These are phyloP conservation scores for Claviceps monticola DNA, from an alignment of 2,329 filamentous ascomycete species.

Conservation along the genomic window DNA sequence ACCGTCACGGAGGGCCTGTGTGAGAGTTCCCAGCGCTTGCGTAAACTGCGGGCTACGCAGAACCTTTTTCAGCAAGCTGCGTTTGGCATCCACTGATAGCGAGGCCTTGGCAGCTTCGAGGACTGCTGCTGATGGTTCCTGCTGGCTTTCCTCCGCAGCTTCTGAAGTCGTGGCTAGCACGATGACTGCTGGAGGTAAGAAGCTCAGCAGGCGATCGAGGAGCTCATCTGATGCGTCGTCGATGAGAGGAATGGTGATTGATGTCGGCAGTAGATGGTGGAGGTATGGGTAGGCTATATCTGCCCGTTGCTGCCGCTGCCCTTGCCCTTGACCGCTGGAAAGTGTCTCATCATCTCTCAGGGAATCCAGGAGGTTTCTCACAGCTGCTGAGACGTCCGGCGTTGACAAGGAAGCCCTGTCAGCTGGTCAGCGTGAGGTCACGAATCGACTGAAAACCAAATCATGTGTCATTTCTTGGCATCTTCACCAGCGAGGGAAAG, in stretches of 20 bases:
- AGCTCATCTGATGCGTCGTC: slow-evolving; percentile 49
- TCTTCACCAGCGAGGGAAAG: slow-evolving; percentile 13
- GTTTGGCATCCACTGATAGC: slow-evolving; percentile 64
- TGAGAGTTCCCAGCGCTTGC: slow-evolving; percentile 74
- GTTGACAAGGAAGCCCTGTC: slow-evolving; percentile 44
- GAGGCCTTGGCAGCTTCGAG: slow-evolving; percentile 62
- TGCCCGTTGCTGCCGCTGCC: slow-evolving; percentile 15
- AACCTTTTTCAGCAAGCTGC: slow-evolving; percentile 64
- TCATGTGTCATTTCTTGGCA: slow-evolving; percentile 8
- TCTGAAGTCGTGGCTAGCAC: slow-evolving; percentile 55
- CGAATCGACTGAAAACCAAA: neutral
- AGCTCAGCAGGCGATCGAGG: slow-evolving; percentile 61
- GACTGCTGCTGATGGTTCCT: slow-evolving; percentile 54
- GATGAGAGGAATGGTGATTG: slow-evolving; percentile 65
- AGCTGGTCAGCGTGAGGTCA: slow-evolving; percentile 27
- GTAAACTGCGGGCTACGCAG: slow-evolving; percentile 81
- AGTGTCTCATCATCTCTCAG: slow-evolving; percentile 44
- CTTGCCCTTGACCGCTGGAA: slow-evolving; percentile 19
- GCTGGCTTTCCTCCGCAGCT: slow-evolving; percentile 39
- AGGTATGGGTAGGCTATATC: slow-evolving; percentile 67
- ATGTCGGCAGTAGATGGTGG: slow-evolving; percentile 67
- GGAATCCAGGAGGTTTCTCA: slow-evolving; percentile 81
- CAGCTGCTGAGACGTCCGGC: slow-evolving; percentile 59
- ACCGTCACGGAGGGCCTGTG: slow-evolving; percentile 77
- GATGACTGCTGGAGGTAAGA: slow-evolving; percentile 66